phyloP scores from a whole-genome alignment of 345 rosid genomes.

The Rubroshorea leprosula region DNA sequence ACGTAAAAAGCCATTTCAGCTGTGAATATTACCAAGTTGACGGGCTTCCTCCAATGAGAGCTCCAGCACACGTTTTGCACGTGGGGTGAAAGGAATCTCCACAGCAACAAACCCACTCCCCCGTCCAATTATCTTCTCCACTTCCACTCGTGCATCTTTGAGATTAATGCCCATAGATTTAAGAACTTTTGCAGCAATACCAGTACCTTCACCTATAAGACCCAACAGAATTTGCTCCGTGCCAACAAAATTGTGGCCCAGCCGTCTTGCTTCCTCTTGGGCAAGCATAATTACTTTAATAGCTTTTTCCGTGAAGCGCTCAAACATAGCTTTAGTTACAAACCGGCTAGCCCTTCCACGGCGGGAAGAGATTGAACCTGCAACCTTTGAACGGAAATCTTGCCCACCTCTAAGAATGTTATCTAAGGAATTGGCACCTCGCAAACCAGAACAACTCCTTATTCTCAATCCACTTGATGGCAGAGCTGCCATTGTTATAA shows the following conservation, averaged over 20 bases:
- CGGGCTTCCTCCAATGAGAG: slow-evolving; percentile 94
- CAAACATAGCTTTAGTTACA: slow-evolving; percentile 76
- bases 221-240: slow-evolving; percentile 90
- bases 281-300: slow-evolving; percentile 95
- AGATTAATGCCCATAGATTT: slow-evolving; percentile 97
- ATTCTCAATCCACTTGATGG: slow-evolving; percentile 37
- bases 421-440: slow-evolving; percentile 47
- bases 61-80: slow-evolving; percentile 94
- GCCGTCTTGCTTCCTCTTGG: slow-evolving; percentile 93
- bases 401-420: slow-evolving; percentile 25
- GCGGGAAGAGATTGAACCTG: slow-evolving; percentile 29
- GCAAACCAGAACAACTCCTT: slow-evolving; percentile 50
- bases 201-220: slow-evolving; percentile 92
- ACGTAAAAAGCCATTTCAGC: too few species aligned
- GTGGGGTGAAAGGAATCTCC: slow-evolving; percentile 97
- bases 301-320: slow-evolving; percentile 91
- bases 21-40: slow-evolving; percentile 49
- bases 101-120: slow-evolving; percentile 96
- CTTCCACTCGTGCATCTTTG: slow-evolving; percentile 90
- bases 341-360: slow-evolving; percentile 43
- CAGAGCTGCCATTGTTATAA: slow-evolving; percentile 40
- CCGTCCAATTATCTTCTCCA: slow-evolving; percentile 94
- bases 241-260: slow-evolving; percentile 97
- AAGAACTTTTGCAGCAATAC: slow-evolving; percentile 93
- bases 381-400: slow-evolving; percentile 44